A percentile compares a stretch with the other conserved stretches of the same genome.
phyloP scores from a whole-genome alignment of 768 basidiomycete genomes.

The Phanerochaete carnosa region DNA sequence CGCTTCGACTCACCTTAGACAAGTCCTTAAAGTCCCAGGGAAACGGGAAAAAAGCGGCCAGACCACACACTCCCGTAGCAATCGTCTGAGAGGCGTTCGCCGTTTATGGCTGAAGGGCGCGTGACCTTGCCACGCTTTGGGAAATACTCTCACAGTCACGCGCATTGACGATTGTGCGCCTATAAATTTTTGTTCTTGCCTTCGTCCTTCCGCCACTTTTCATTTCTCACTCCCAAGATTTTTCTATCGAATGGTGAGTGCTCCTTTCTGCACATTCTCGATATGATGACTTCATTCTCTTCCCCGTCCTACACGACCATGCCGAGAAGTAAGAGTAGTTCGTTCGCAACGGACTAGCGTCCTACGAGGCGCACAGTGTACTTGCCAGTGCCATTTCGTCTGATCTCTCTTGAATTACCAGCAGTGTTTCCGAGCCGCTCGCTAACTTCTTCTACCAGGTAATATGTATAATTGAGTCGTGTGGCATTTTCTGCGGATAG shows the following conservation, averaged over 20 bases:
- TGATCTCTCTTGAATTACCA: conserved; percentile 36
- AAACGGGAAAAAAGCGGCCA: too few species aligned
- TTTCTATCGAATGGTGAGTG: conserved; percentile 4
- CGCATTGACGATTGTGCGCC: background rate
- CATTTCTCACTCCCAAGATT: background rate
- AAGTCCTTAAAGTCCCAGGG: too few species aligned
- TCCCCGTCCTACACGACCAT: conserved; percentile 91
- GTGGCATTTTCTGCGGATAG: conserved; percentile 4
- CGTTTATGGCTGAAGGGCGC: too few species aligned
- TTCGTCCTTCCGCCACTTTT: background rate
- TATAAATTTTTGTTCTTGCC: conserved; percentile 13
- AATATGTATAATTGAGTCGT: background rate
- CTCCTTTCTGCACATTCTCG: background rate
- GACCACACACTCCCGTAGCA: too few species aligned
- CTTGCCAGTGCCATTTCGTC: conserved; percentile 90
- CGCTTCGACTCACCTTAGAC: too few species aligned
- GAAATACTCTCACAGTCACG: background rate
- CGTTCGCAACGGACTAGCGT: conserved; percentile 74
- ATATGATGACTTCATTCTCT: conserved; percentile 79
- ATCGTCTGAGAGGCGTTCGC: too few species aligned
- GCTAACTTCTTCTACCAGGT: conserved; percentile 5
- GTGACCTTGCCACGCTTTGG: background rate
- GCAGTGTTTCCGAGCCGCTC: background rate
- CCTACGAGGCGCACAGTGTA: conserved; percentile 62
- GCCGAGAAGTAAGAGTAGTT: conserved; percentile 75